Base-by-base conservation (phyloP, 306 rosid genomes). In the Pachyrhizus erosus region DNA sequence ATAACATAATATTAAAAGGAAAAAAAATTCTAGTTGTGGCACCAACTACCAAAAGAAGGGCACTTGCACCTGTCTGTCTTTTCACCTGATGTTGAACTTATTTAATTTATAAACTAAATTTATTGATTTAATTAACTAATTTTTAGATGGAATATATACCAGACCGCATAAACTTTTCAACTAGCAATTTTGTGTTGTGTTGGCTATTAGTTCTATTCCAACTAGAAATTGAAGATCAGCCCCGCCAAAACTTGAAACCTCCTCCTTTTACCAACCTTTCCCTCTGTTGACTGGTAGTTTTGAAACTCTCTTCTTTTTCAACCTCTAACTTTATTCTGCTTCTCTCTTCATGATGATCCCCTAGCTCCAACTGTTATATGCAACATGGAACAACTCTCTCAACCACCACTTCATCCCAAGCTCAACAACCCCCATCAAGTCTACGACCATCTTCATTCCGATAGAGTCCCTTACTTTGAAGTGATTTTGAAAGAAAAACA, bases 251-350 rank as follows among this genome's bases (percentile, higher is more conserved):
- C 23, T 61, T 26, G 42, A 54, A 69, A 21, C 21, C 39, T 37
- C 5, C 18, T 13, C 31, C 43, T 11, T 51, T n/a, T 9, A 9
- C 75, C 45, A 75, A 82, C 52, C 29, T 46, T 43, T 2, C 70
- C 68, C 26, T 64, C 12, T 27, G 73, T 90, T 91, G 97, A 94
- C 95, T 73, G 91, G 89, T 91, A 83, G 98, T 20, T 93, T 52
- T 58, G 62, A 48, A 27, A 69, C 66, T 70, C 5, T 27, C 5
- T 23, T 34, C 3, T 7, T 62, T 49, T 33, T 61, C 26, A 9
- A 40, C 77, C 72, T 14, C 55, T 46, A 27, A 24, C 82, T 58
- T 58, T 17, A 5, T 45, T 62, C 31, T 68, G 7, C 75, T 62
- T 73, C 73, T 80, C 17, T 62, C 84, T 76, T 79, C 67, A 84